Evolutionary conservation across 2,329 filamentous ascomycete genomes (phyloP).

Genomic region (Passalora sequoiae): DNA sequence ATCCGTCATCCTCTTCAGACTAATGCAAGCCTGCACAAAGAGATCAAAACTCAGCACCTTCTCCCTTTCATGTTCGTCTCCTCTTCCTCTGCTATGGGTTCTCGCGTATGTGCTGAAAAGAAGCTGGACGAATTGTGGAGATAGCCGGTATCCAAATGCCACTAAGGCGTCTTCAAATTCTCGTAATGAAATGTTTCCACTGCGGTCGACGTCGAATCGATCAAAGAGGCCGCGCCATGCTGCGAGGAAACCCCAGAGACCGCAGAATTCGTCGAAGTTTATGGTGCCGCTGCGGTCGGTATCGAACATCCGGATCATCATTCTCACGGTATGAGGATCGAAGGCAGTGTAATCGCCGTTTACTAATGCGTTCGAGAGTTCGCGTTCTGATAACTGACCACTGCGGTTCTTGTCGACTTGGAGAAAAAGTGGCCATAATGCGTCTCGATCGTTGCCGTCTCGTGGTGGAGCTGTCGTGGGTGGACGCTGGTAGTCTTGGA

Average conservation of each 20-base stretch:
- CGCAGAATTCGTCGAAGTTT: slow-evolving; percentile 93
- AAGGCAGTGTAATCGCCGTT: slow-evolving; percentile 96
- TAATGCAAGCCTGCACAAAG: slow-evolving; percentile 96
- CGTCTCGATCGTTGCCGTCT: slow-evolving; percentile 60
- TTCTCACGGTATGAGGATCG: slow-evolving; percentile 86
- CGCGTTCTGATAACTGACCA: slow-evolving; percentile 77
- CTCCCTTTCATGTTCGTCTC: slow-evolving; percentile 35
- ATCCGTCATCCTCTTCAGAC: slow-evolving; percentile 96
- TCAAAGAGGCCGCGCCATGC: slow-evolving; percentile 94
- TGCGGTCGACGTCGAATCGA: slow-evolving; percentile 75
- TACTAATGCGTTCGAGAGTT: slow-evolving; percentile 83
- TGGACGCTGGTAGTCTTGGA: slow-evolving; percentile 42
- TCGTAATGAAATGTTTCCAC: slow-evolving; percentile 73
- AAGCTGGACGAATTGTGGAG: slow-evolving; percentile 73
- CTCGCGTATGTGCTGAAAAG: slow-evolving; percentile 83
- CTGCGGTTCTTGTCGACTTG: slow-evolving; percentile 81
- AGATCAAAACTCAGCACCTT: slow-evolving; percentile 66
- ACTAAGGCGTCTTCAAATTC: slow-evolving; percentile 90
- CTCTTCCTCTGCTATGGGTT: slow-evolving; percentile 31
- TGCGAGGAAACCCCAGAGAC: slow-evolving; percentile 90
- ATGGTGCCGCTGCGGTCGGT: slow-evolving; percentile 83
- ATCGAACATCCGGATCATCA: slow-evolving; percentile 99
- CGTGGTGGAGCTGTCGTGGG: slow-evolving; percentile 46
- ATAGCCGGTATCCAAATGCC: slow-evolving; percentile 87
- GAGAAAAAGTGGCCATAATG: slow-evolving; percentile 77